Evolutionary conservation across 2,329 filamentous ascomycete genomes (phyloP).

Genomic region (Paraphoma sp.): DNA sequence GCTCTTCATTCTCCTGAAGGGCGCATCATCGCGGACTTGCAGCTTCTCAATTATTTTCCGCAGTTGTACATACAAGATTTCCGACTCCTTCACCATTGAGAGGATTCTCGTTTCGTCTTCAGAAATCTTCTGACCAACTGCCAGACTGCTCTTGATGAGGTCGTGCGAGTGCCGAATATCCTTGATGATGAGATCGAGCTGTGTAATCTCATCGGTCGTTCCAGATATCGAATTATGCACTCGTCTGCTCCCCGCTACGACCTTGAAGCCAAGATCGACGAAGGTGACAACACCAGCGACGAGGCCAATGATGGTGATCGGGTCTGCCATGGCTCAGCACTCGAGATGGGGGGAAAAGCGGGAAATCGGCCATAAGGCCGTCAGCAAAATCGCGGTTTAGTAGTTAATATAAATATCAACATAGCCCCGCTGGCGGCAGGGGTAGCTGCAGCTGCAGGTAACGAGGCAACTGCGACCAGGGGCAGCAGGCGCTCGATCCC

Average conservation of each 20-base stretch:
- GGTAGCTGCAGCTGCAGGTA: too few species aligned
- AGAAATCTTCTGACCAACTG: background rate
- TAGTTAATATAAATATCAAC: too few species aligned
- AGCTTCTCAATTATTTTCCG: background rate
- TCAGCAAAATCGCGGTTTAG: too few species aligned
- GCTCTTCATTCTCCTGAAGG: background rate
- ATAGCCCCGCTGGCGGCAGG: too few species aligned
- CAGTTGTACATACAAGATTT: background rate
- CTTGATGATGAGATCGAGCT: slow-evolving; percentile 3
- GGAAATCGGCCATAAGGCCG: too few species aligned
- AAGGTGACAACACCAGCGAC: slow-evolving; percentile 11
- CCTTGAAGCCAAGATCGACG: slow-evolving; percentile 11
- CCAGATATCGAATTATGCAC: slow-evolving; percentile 1
- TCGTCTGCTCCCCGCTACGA: slow-evolving; percentile 2
- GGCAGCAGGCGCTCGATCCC: too few species aligned
- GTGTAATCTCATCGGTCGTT: background rate
- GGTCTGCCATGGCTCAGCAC: slow-evolving; percentile 7
- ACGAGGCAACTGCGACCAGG: too few species aligned
- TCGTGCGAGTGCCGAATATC: background rate
- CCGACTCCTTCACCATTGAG: background rate
- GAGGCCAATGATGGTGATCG: slow-evolving; percentile 9
- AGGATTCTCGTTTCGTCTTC: background rate
- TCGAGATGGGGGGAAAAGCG: too few species aligned
- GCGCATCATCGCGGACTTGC: background rate
- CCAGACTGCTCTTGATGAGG: background rate